Base-by-base conservation (phyloP, 148 eudicot species). In the Camellia granthamiana region DNA sequence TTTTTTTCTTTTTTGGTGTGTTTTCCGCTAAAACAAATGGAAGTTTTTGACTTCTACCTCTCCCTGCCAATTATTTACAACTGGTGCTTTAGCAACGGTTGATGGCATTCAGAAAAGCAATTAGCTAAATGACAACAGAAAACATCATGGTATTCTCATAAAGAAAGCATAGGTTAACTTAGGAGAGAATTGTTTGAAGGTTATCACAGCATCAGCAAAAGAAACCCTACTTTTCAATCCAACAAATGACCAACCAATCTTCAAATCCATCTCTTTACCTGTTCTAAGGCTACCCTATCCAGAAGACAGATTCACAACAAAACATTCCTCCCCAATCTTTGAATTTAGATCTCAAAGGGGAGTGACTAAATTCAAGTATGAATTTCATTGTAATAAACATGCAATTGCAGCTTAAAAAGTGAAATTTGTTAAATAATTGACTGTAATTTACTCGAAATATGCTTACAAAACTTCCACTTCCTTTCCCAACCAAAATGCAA, bases 121-220 rank as follows among this genome's bases (percentile, higher is more conserved):
- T 83, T 47, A 67, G 38, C 79, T 47, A 44, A 30, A 52, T 81
- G 84, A 55, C 55, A 67, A 18, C 68, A 18, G 12, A 69, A 74
- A 18, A 78, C 83, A 1, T 44, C 84, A 13, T 84, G 78, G 47
- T 87, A 84, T 19, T 66, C 92, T 5, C 77, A 84, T 67, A 85
- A 81, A 69, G 86, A 92, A 10, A 71, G 90, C 88, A 75, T 94
- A 94, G 75, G 85, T 89, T 4, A 82, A 71, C 72, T 88, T 94
- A 38, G 88, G 91, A 56, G 87, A 91, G 81, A 86, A 74, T 46
- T 94, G 98, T 73, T 81, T 94, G 60, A 77, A 77, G 79, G 69
- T 87, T 61, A 90, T 88, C 64, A 78, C 85, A 72, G 68, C 80
- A 74, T 41, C 89, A 23, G 80, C 72, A 64, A 84, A 70, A 69